These are phyloP conservation scores for Niveomyces coronatus DNA, from an alignment of 2,329 filamentous ascomycete species.

Conservation along the genomic window DNA sequence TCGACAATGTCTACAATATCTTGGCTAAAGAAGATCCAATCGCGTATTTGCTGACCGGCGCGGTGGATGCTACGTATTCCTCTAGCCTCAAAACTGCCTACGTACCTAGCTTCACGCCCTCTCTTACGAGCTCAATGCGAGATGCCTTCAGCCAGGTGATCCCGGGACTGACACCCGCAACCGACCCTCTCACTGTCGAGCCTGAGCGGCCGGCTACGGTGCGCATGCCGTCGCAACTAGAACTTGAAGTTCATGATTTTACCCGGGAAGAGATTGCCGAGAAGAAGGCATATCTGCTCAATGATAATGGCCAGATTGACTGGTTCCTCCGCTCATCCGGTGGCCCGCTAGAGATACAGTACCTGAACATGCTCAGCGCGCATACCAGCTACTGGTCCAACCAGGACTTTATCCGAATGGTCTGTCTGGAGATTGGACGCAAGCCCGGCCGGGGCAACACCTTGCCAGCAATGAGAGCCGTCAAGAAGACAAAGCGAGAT, in stretches of 20 bases:
- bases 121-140: constrained; percentile 54
- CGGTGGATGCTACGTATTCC: constrained; percentile 74
- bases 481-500: constrained; percentile 38
- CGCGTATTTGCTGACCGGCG: constrained; percentile 83
- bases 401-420: constrained; percentile 77
- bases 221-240: constrained; percentile 57
- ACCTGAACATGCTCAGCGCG: constrained; percentile 91
- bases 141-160: constrained; percentile 53
- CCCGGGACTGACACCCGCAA: constrained; percentile 34
- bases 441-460: constrained; percentile 53
- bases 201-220: constrained; percentile 27
- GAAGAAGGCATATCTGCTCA: constrained; percentile 75
- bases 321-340: constrained; percentile 76
- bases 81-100: constrained; percentile 64
- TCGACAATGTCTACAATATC: constrained; percentile 96
- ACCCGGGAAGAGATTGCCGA: constrained; percentile 86
- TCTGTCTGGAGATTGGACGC: constrained; percentile 81
- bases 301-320: constrained; percentile 95
- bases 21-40: constrained; percentile 65
- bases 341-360: constrained; percentile 87
- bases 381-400: constrained; percentile 92
- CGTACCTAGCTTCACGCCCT: constrained; percentile 62
- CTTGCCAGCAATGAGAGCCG: constrained; percentile 47
- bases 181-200: constrained; percentile 20
- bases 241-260: constrained; percentile 93